phyloP scores from a whole-genome alignment of 2,329 filamentous ascomycete genomes.

The Cladophialophora psammophila region DNA sequence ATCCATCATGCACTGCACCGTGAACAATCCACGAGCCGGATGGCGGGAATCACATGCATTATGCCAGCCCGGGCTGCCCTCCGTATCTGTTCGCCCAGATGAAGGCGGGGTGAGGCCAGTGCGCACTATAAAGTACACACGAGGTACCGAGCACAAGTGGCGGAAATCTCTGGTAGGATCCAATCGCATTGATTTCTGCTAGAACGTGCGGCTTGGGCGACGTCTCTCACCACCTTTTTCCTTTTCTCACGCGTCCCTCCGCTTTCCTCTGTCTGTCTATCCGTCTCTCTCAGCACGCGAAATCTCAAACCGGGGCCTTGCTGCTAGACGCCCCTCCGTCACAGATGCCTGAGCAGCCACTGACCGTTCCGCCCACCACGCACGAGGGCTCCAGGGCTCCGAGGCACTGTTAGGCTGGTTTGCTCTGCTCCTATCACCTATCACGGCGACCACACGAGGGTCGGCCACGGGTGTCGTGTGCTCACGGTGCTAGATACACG shows the following conservation, averaged over 20 bases:
- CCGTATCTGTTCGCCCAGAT: neutral
- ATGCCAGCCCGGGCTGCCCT: neutral
- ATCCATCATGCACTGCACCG: neutral
- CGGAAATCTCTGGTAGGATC: neutral
- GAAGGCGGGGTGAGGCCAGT: neutral
- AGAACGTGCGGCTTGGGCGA: neutral
- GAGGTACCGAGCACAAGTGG: neutral
- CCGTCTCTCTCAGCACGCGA: neutral
- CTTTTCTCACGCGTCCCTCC: neutral
- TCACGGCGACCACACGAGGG: slow-evolving; percentile 30
- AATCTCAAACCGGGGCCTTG: neutral
- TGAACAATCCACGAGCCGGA: neutral
- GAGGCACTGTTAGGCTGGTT: slow-evolving; percentile 9
- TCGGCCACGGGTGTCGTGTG: slow-evolving; percentile 33
- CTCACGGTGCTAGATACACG: slow-evolving; percentile 28
- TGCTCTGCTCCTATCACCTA: slow-evolving; percentile 32
- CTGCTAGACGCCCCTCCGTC: neutral
- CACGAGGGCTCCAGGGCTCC: slow-evolving; percentile 5
- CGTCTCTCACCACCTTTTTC: neutral
- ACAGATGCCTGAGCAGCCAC: slow-evolving; percentile 11
- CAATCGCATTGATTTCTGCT: neutral
- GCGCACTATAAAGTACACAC: neutral
- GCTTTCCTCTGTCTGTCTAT: neutral
- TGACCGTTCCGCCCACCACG: slow-evolving; percentile 8
- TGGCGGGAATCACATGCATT: neutral